Evolutionary conservation across 1,284 basidiomycete genomes (phyloP), one percentile per base, ranked within the genome.

Genomic region (Apiotrichum veenhuisii): DNA sequence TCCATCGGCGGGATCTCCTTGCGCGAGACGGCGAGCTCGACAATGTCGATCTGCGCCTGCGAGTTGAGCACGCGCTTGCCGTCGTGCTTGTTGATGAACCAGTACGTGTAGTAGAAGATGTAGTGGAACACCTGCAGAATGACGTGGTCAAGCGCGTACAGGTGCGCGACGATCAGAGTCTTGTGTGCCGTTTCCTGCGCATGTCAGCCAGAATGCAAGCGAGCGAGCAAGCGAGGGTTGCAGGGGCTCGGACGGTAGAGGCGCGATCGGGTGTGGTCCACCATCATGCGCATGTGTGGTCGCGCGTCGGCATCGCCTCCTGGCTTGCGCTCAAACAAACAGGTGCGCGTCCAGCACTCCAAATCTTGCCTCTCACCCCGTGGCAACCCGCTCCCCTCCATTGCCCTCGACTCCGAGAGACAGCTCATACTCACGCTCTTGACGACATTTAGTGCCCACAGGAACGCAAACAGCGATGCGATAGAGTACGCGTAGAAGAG

Each of bases 401-500:
- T n/a, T n/a, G n/a, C n/a, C n/a, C n/a, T n/a, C n/a, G n/a, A n/a
- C n/a, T n/a, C n/a, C n/a, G n/a, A n/a, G n/a, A n/a, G n/a, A 25
- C 34, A 9, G 38, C 48, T 50, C 27, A n/a, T 30, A 77, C 83
- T 62, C 56, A 92, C 93, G 74, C 90, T 85, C 69, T 88, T 85
- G 52, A 95, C 85, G 34, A 86, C 87, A 59, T 85, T 85, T 57
- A 98, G 75, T 18, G 92, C 95, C 92, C 94, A 97, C 2, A 84
- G 82, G 34, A 95, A 83, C 1, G 86, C 87, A 26, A 87, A 81
- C 51, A 98, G 84, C 27, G 87, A 91, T 18, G 87, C 76, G 52
- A 89, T 86, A 14, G 91, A 96, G 80, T 99, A 99, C 38, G 93
- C 81, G 77, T 98, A 98, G 70, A 93, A 83, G 74, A 85, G 87